Evolutionary conservation across 768 basidiomycete genomes (phyloP), one percentile per base, ranked within the genome.

Genomic region (Pulveroboletus sp.): DNA sequence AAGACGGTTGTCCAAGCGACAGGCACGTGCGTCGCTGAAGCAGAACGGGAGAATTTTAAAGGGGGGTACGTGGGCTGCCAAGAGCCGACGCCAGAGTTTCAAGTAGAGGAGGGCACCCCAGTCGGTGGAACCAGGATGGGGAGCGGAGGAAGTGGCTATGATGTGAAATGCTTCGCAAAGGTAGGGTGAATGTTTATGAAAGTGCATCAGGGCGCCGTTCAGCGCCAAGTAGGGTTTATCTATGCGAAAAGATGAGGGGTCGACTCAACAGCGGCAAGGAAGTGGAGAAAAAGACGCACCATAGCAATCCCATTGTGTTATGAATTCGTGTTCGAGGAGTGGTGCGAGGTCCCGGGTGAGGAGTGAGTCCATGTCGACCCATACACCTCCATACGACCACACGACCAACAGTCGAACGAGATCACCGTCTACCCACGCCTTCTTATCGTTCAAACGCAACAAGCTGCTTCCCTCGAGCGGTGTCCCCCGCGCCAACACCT

Each of bases 241-340:
- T 88, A 58, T n/a, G 40, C 8, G 36, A 26, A 17, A 6, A 32
- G 37, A 47, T 18, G 15, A 28, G 44, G 32, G 26, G 21, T 15
- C 14, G 15, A 36, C 11, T 33, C 32, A 5, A 28, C 21, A 8
- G 12, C 31, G 7, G 18, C 9, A 30, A 14, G 8, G 21, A n/a
- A 26, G 8, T 5, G 6, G 7, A 7, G 21, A 14, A 6, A 40
- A 11, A 14, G 15, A 49, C 82, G 38, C 64, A 93, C 94, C 90
- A 61, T 97, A 97, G 66, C 95, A 97, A 64, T 99, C 95, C 95
- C 95, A 99, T 61, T 99, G 93, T 2, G 92, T 95, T 9, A 97
- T 91, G 64, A 94, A 99, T 68, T 99, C 95, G 60, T 91, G 87
- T 66, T 96, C 94, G 6, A 89, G 76, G 48, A 97, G 73, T 8